Evolutionary conservation across 257 asterid species (phyloP), one percentile per base, ranked within the genome.

Genomic region (Nicotiana tabacum): DNA sequence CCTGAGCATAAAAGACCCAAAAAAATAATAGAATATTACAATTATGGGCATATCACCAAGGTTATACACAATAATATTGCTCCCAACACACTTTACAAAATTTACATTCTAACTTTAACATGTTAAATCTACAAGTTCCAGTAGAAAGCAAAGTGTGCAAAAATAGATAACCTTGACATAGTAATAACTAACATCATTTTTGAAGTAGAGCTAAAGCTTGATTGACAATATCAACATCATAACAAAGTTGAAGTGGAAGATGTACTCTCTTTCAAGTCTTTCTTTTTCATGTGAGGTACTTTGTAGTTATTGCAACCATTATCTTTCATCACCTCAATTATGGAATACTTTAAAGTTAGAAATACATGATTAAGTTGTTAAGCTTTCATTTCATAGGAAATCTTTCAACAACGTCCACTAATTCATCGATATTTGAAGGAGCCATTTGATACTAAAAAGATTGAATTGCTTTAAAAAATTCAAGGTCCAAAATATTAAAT

Each of bases 241-340:
- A 66, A 16, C 6, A 3, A 6, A 32, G 43, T 66, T 15, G 24
- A 15, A 66, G n/a, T 29, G 72, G 72, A 66, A 66, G 24, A 16
- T 32, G 32, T 16, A 74, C 51, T 83, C 76, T 60, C 65, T 81
- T 56, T 81, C 55, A 12, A 81, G 66, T 17, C 15, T 46, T 1
- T 33, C 60, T 82, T 85, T 66, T 37, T 77, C 57, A 81, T 30
- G 72, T 74, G 77, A 33, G 57, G 66, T 0, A 32, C 55, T 33
- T 69, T 68, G 21, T 80, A 84, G 6, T 51, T 84, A 4, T 57
- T 81, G 9, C 62, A 10, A n/a, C 72, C 79, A 24, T 57, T 18
- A 16, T 53, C 61, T 64, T 81, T 77, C 74, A 77, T 64, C 55
- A 65, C 82, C 51, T 85, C 83, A 27, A 37, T 29, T 78, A 85